Percentiles rank a stretch among this genome's conserved stretches.
phyloP scores from a whole-genome alignment of 106 monocot genomes.

The Dioscorea dumetorum region DNA sequence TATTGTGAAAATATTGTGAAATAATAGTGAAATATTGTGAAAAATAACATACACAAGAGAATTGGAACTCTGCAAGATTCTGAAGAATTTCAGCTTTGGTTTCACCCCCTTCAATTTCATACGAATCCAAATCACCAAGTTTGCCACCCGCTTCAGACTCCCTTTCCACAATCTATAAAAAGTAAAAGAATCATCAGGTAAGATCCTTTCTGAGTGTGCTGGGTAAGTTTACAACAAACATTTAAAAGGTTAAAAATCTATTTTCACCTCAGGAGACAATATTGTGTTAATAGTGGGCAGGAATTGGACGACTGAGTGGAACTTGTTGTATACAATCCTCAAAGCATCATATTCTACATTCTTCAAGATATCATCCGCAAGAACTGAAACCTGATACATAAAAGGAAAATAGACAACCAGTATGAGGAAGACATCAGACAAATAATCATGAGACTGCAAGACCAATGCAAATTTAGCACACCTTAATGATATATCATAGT shows the following conservation, averaged over 20 bases:
- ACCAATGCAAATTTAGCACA: too few relatives aligned
- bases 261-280: slow-evolving; percentile 80
- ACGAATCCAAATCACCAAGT: slow-evolving; percentile 72
- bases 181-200: slow-evolving; percentile 4
- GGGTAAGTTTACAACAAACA: background rate
- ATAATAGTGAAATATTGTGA: background rate
- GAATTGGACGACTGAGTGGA: slow-evolving; percentile 75
- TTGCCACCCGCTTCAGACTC: slow-evolving; percentile 85
- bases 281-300: slow-evolving; percentile 79
- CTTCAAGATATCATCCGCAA: slow-evolving; percentile 92
- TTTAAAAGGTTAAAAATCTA: background rate
- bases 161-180: slow-evolving; percentile 47
- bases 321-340: slow-evolving; percentile 86
- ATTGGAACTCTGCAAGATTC: slow-evolving; percentile 93
- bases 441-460: too few relatives aligned
- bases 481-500: too few relatives aligned
- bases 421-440: too few relatives aligned
- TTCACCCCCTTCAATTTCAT: slow-evolving; percentile 95
- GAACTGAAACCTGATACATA: slow-evolving; percentile 63
- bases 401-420: slow-evolving; percentile 9
- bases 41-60: slow-evolving; percentile 66
- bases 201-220: too few relatives aligned
- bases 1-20: background rate
- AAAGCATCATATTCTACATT: slow-evolving; percentile 90
- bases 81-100: slow-evolving; percentile 95